Evolutionary conservation across 176 grass and related monocot genomes (phyloP).

Genomic region (Oryza glaberrima): DNA sequence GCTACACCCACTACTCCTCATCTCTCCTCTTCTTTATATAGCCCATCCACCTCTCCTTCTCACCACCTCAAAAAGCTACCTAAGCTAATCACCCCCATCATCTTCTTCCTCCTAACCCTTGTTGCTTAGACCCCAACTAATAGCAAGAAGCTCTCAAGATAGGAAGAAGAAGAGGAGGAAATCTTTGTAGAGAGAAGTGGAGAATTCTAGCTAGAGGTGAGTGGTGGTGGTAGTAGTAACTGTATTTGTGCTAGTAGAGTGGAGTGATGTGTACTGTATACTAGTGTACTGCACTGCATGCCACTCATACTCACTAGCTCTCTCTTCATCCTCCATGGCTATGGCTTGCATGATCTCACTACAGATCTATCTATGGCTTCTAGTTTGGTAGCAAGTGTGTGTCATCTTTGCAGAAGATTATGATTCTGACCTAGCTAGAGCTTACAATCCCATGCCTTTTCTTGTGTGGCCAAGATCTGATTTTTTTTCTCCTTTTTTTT

Average conservation of each 20-base stretch:
- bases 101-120: conserved; percentile 32
- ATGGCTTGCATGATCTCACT: conserved; percentile 25
- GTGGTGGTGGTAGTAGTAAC: background rate
- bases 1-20: conserved; percentile 31
- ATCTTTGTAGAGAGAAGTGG: conserved; percentile 3
- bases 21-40: conserved; percentile 58
- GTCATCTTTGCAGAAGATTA: background rate
- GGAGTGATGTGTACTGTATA: background rate
- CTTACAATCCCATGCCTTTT: conserved; percentile 44
- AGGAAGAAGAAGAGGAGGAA: background rate
- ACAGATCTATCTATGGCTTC: conserved; percentile 44
- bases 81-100: background rate
- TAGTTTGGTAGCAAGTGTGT: background rate
- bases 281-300: background rate
- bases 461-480: conserved; percentile 56
- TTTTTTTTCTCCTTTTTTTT: conserved; percentile 9
- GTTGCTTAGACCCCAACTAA: conserved; percentile 23
- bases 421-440: conserved; percentile 1
- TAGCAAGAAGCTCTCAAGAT: background rate
- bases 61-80: conserved; percentile 48
- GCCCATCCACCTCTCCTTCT: conserved; percentile 30
- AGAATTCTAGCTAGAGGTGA: conserved; percentile 31
- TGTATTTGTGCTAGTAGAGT: conserved; percentile 25
- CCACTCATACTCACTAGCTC: background rate
- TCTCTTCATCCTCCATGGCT: background rate